Conservation (phyloP, 768 basidiomycete species). For the Pholiota microspora region DNA sequence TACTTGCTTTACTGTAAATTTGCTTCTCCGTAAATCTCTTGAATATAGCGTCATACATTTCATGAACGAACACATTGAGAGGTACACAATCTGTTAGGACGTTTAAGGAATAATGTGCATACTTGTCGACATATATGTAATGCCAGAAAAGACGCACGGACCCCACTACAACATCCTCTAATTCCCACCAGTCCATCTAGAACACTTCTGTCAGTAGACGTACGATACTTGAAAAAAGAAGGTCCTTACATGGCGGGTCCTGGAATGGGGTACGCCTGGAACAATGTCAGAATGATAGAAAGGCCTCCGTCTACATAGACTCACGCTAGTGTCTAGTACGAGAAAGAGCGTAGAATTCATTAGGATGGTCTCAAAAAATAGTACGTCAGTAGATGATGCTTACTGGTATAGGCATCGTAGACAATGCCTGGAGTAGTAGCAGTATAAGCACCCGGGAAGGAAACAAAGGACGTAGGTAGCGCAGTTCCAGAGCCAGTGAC, state of each 20-base stretch:
- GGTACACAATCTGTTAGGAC: neutral
- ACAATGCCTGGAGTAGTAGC: conserved; percentile 34
- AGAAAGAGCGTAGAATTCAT: no score
- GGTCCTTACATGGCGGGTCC: conserved; percentile 38
- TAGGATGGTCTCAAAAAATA: no score
- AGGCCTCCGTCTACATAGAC: neutral
- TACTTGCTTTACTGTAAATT: neutral
- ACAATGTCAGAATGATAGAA: neutral
- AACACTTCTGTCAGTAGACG: neutral
- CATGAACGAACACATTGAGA: neutral
- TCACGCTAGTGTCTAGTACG: conserved; percentile 29
- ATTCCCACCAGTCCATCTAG: conserved; percentile 13
- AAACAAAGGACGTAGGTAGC: conserved; percentile 42
- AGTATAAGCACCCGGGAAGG: conserved; percentile 48
- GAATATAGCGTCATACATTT: neutral
- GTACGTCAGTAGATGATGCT: conserved; percentile 4
- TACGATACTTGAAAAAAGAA: neutral
- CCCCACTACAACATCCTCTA: neutral
- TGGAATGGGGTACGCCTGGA: conserved; percentile 38
- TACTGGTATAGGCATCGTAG: conserved; percentile 34
- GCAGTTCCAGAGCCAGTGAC: conserved; percentile 45
- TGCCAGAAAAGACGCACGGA: neutral
- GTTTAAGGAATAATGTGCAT: neutral
- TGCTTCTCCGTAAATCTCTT: neutral
- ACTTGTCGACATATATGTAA: neutral